phyloP scores from a whole-genome alignment of 148 eudicot species.

The Hydrangea macrophylla region DNA sequence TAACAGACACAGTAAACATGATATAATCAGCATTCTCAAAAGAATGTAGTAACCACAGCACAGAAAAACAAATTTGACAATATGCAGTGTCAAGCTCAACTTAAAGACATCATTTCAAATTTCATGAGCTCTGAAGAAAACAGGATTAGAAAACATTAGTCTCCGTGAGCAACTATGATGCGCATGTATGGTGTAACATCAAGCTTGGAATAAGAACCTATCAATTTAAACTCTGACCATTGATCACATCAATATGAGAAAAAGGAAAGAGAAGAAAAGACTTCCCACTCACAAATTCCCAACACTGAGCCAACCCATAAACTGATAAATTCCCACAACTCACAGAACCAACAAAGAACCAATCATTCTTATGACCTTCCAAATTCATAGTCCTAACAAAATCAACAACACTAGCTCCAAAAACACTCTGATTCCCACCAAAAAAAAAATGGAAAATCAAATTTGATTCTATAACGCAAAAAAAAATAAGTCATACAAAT shows the following conservation, averaged over 20 bases:
- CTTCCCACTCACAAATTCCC: conserved; percentile 37
- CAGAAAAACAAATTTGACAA: no score
- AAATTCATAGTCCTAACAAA: conserved; percentile 30
- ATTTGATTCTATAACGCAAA: no score
- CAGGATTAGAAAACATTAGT: no score
- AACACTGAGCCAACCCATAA: conserved; percentile 57
- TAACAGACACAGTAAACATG: no score
- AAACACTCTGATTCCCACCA: conserved; percentile 28
- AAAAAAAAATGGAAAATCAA: no score
- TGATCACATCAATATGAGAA: neutral
- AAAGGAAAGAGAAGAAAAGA: conserved; percentile 7
- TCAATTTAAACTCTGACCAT: neutral
- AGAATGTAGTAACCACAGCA: neutral
- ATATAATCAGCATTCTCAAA: no score
- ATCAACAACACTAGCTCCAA: conserved; percentile 13
- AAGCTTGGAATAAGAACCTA: neutral
- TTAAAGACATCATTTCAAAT: no score
- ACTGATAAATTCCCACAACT: conserved; percentile 27
- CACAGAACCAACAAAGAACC: conserved; percentile 30
- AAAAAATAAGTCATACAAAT: no score
- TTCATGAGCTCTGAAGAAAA: no score
- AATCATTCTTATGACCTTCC: conserved; percentile 22
- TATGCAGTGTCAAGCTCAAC: neutral
- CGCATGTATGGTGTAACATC: no score
- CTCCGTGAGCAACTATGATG: no score